Evolutionary conservation across 2,329 filamentous ascomycete species (phyloP).

Genomic region (Exophiala bonariae): DNA sequence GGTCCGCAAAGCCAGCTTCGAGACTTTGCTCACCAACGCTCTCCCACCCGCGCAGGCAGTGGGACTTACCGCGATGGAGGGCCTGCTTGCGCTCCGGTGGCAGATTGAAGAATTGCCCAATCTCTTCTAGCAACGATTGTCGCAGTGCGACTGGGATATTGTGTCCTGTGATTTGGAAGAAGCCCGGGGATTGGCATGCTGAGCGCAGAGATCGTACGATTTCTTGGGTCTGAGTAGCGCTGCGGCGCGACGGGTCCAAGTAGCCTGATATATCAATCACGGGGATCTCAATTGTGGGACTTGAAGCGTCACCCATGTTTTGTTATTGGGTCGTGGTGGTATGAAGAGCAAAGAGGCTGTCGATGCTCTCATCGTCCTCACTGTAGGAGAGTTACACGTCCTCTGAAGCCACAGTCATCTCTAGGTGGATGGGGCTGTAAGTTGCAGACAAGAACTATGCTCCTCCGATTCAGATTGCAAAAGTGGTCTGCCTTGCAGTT

Average conservation of each 20-base stretch:
- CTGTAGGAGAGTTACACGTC: too few species aligned
- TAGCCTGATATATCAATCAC: not conserved
- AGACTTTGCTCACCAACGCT: constrained; percentile 7
- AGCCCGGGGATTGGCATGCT: constrained; percentile 1
- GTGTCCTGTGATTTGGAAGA: constrained; percentile 7
- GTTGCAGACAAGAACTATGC: too few species aligned
- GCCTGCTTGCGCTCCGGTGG: not conserved
- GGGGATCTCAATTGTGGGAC: not conserved
- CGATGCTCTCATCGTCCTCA: too few species aligned
- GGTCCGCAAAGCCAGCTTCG: constrained; percentile 33
- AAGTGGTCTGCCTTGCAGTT: too few species aligned
- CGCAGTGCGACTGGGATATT: not conserved
- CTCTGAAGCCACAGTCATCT: too few species aligned
- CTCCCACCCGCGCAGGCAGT: constrained; percentile 6
- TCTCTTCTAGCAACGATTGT: not conserved
- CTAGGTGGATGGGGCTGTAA: too few species aligned
- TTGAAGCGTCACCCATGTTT: too few species aligned
- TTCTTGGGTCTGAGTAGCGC: not conserved
- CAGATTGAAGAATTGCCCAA: constrained; percentile 2
- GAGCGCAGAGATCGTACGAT: not conserved
- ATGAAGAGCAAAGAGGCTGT: too few species aligned
- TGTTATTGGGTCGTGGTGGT: too few species aligned
- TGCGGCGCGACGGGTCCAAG: not conserved
- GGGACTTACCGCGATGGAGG: constrained; percentile 1
- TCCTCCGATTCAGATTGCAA: too few species aligned